Evolutionary conservation across 164 flowering plant genomes (phyloP).

Genomic region (Brasenia schreberi): DNA sequence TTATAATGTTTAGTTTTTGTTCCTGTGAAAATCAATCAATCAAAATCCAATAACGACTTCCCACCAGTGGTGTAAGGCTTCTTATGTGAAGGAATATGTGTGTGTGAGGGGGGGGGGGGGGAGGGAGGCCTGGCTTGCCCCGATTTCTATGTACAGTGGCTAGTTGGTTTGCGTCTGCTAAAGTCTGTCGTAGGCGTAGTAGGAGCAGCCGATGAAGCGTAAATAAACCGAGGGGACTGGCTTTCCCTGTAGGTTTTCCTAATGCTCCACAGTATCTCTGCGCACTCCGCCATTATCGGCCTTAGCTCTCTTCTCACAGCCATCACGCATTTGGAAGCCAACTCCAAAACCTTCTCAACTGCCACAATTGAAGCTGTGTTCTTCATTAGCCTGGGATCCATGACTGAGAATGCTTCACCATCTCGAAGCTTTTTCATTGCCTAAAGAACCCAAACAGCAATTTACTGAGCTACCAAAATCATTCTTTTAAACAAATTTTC

Average conservation of each 20-base stretch:
- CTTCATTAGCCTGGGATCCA: conserved; percentile 48
- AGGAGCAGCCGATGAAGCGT: not conserved
- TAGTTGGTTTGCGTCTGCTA: no score
- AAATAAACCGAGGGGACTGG: not conserved
- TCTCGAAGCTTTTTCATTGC: conserved; percentile 41
- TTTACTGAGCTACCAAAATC: no score
- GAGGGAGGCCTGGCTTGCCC: no score
- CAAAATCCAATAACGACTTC: no score
- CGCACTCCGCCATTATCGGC: conserved; percentile 60
- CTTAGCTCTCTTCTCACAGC: conserved; percentile 33
- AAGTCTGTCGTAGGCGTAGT: no score
- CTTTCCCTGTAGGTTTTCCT: conserved; percentile 30
- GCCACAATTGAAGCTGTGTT: conserved; percentile 35
- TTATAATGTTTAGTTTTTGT: no score
- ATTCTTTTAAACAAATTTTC: no score
- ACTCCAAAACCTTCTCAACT: conserved; percentile 34
- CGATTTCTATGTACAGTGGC: no score
- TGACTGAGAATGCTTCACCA: conserved; percentile 36
- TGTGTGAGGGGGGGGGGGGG: no score
- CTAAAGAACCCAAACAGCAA: conserved; percentile 20
- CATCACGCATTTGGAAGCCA: conserved; percentile 38
- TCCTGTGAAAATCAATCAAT: no score
- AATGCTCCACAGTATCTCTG: conserved; percentile 47
- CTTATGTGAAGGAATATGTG: no score
- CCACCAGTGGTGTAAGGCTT: no score